Base-by-base conservation (phyloP, 179 eudicot species). In the Heliamphora pulchella region DNA sequence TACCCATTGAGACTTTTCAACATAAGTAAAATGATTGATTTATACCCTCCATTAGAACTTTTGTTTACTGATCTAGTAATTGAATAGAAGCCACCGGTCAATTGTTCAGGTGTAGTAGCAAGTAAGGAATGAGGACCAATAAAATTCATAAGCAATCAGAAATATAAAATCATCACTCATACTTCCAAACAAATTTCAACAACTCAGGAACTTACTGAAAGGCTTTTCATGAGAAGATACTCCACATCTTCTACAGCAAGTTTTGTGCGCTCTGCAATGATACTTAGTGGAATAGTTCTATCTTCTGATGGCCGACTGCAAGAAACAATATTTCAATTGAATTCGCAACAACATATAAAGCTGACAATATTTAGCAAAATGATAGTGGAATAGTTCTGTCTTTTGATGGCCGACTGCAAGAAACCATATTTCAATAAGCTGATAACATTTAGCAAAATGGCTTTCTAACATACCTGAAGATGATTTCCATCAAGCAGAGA, bases 211-310 rank as follows among this genome's bases (percentile, higher is more conserved):
- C 94, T 89, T 85, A 94, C 98, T 47, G 99, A 96, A 47, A 96
- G 94, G 87, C 99, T 96, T 89, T 96, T 96, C 99, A 96, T 96
- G 78, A 96, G 96, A 79, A 96, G 99, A 86, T 92, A 86, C 82
- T 96, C 99, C 62, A 96, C 99, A 77, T 94, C 98, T 84, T 94
- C 98, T 4, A 90, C 86, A 43, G 92, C 85, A 13, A 94, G 91
- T 75, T 79, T 94, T 71, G 97, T 94, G 69, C 94, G 89, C 78
- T 96, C 97, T 13, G 99, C 97, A 84, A 96, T 94, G 85, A 90
- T 81, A 58, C 82, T 88, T 81, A 96, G 84, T 1, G 98, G 98
- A 81, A 96, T 92, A 9, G 99, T 94, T 79, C 99, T 90, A 76
- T 92, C 97, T 82, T 94, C 98, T 65, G 99, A 86, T 50, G 98